These are phyloP conservation scores for Colletotrichum australisinense DNA, from an alignment of 2,329 filamentous ascomycete genomes.

Conservation along the genomic window DNA sequence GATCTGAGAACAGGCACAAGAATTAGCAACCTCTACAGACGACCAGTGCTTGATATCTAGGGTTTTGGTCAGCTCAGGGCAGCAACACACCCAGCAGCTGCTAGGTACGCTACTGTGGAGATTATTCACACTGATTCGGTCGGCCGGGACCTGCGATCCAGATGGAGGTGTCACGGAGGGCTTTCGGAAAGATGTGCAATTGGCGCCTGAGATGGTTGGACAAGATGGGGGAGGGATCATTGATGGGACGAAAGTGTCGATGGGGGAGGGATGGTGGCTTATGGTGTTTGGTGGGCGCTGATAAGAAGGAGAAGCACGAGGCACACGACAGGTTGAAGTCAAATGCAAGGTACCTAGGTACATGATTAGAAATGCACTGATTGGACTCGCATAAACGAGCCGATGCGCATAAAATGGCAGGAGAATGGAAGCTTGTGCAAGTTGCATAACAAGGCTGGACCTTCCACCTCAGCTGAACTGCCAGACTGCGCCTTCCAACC, in stretches of 20 bases:
- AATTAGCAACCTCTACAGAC: neutral
- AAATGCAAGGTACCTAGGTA: neutral
- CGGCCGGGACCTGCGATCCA: slow-evolving; percentile 6
- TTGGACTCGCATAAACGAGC: slow-evolving; percentile 26
- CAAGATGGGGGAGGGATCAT: neutral
- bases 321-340: neutral
- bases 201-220: neutral
- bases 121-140: neutral
- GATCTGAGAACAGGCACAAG: neutral
- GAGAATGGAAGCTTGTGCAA: neutral
- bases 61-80: neutral
- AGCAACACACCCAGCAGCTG: neutral
- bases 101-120: neutral
- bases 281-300: neutral
- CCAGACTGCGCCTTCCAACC: neutral
- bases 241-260: slow-evolving; percentile 14
- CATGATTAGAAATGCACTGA: neutral
- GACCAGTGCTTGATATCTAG: neutral
- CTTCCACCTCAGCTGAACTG: neutral
- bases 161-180: slow-evolving; percentile 18
- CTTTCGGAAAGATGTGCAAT: neutral
- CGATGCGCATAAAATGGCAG: slow-evolving; percentile 4
- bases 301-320: slow-evolving; percentile 19
- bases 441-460: slow-evolving; percentile 12
- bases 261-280: slow-evolving; percentile 19